These are phyloP conservation scores for Sanguinoderma infundibulare DNA, from an alignment of 1,284 basidiomycete genomes.

Conservation along the genomic window DNA sequence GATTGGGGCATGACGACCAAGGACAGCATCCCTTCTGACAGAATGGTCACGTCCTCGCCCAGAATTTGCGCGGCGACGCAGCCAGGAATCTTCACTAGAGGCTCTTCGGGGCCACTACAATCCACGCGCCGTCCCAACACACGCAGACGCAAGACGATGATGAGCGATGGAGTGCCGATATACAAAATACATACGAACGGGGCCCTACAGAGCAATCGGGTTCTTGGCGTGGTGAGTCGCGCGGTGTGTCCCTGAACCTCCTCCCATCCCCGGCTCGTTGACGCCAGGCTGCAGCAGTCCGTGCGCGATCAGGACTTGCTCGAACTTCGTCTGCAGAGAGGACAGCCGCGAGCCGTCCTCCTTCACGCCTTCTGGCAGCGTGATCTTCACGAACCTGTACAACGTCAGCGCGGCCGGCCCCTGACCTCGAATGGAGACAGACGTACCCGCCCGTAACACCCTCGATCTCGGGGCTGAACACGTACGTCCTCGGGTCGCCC, in stretches of 20 bases:
- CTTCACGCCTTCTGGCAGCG: constrained; percentile 29
- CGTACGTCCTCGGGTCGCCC: constrained; percentile 30
- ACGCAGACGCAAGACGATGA: background rate
- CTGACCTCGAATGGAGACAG: background rate
- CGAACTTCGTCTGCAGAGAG: constrained; percentile 33
- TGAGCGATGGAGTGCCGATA: background rate
- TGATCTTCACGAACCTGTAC: constrained; percentile 35
- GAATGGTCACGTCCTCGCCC: constrained; percentile 11
- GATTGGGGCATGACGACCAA: constrained; percentile 4
- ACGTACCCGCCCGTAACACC: constrained; percentile 29
- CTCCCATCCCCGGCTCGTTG: background rate
- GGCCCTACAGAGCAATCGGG: constrained; percentile 17
- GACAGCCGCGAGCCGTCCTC: constrained; percentile 24
- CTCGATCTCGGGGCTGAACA: constrained; percentile 34
- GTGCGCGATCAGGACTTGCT: constrained; percentile 32
- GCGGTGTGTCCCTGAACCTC: background rate
- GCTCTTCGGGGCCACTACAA: background rate
- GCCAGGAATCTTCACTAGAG: constrained; percentile 16
- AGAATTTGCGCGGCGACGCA: constrained; percentile 15
- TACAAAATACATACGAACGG: constrained; percentile 1
- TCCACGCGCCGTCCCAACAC: background rate
- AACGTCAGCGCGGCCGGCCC: background rate
- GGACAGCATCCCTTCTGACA: constrained; percentile 14
- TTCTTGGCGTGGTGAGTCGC: constrained; percentile 11
- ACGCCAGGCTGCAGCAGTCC: constrained; percentile 31